Conservation (phyloP, 768 basidiomycete species). For the Hebeloma cylindrosporum region DNA sequence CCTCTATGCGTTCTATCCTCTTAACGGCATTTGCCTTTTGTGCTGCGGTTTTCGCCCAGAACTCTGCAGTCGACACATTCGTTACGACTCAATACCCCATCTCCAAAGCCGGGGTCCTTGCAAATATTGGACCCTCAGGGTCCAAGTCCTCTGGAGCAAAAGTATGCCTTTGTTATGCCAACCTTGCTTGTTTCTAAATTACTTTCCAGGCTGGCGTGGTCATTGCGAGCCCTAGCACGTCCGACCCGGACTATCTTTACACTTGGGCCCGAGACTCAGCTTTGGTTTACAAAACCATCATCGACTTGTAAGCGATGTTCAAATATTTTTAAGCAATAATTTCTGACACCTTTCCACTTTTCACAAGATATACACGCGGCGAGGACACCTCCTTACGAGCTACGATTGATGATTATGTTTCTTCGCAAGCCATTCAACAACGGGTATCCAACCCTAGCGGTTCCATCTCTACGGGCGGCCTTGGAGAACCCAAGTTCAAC, state of each 20-base stretch:
- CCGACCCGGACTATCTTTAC: conserved; percentile 63
- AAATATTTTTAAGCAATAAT: conserved; percentile 19
- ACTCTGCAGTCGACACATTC: conserved; percentile 46
- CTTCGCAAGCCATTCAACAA: conserved; percentile 58
- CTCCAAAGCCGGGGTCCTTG: conserved; percentile 63
- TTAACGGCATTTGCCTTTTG: conserved; percentile 29
- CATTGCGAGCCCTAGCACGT: conserved; percentile 54
- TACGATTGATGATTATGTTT: conserved; percentile 59
- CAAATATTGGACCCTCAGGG: conserved; percentile 68
- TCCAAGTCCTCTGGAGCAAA: conserved; percentile 56
- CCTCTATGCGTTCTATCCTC: conserved; percentile 36
- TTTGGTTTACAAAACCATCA: conserved; percentile 62
- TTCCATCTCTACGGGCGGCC: conserved; percentile 60
- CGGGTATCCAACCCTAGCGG: conserved; percentile 75
- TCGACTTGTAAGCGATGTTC: conserved; percentile 40
- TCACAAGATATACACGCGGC: conserved; percentile 45
- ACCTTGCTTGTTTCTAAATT: conserved; percentile 14
- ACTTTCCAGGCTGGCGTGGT: conserved; percentile 51
- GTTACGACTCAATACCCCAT: conserved; percentile 53
- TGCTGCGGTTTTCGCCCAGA: conserved; percentile 25
- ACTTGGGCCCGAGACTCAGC: conserved; percentile 79
- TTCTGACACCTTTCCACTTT: no score
- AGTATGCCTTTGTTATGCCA: conserved; percentile 27
- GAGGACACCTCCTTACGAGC: conserved; percentile 48
- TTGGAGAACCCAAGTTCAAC: conserved; percentile 82